Evolutionary conservation across 768 basidiomycete species (phyloP), one percentile per base, ranked within the genome.

Genomic region (Suillus brevipes): DNA sequence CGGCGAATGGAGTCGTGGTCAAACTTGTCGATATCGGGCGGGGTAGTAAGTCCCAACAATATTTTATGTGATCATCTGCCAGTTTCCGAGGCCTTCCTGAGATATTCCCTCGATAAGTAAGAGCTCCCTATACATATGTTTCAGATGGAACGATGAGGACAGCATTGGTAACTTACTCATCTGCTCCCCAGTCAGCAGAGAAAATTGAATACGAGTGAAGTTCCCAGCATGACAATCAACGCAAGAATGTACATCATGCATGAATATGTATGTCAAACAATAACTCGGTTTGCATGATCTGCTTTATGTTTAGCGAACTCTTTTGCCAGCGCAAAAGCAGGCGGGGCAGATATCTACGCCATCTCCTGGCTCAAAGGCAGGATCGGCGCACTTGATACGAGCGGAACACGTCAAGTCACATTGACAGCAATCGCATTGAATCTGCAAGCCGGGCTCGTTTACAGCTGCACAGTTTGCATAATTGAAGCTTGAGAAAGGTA

Each of bases 131-230:
- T 31, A 7, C 34, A 31, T 68, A 31, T 60, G 59, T 13, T 49
- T 45, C 60, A 56, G 52, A 40, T 25, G 23, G 43, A 37, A 45
- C 31, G 60, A 25, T 34, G 38, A 59, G 43, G 50, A 64, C 43
- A 2, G 37, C 38, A 49, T 50, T 55, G 38, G 31, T 60, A 6
- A 80, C 89, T 77, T 70, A 95, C 94, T 99, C 97, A 76, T 99
- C 97, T 10, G 96, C 97, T 49, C 95, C 97, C 97, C 97, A 99
- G 75, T 97, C 94, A 63, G 90, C 88, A 9, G 89, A 84, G 71
- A 97, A 97, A 72, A 99, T 97, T 4, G 97, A 97, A 77, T 96
- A 94, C 10, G 97, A 95, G 75, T 97, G 94, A 71, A 96, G 85
- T 80, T 97, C 96, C 95, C 96, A n/a, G 2, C 2, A 9, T 13